Percentiles rank a stretch among this genome's conserved stretches.
Conservation (phyloP, 2,329 filamentous ascomycete species). For the Volutella citrinella region DNA sequence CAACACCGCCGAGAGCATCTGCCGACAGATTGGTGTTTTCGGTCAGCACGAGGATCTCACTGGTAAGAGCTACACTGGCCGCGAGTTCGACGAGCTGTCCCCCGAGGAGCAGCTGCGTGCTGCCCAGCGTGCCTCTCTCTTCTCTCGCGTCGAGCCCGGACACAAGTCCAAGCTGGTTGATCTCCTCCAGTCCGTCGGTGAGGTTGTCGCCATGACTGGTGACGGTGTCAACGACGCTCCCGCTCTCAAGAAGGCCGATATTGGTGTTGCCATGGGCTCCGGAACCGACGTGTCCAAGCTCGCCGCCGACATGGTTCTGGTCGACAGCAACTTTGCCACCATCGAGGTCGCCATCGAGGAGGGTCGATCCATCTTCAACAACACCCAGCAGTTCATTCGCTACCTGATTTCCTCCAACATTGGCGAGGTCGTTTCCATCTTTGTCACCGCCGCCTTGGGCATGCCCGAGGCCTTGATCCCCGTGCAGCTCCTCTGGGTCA, state of each 20-base stretch:
- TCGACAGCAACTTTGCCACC: constrained; percentile 98
- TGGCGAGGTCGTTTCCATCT: constrained; percentile 97
- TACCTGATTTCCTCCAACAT: constrained; percentile 99
- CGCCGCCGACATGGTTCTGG: constrained; percentile 96
- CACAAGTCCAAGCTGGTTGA: constrained; percentile 99
- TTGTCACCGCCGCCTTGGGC: constrained; percentile 90
- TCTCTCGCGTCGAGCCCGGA: constrained; percentile 90
- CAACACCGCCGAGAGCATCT: constrained; percentile 96
- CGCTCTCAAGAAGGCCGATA: constrained; percentile 96
- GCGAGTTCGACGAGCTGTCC: constrained; percentile 86
- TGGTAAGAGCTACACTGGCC: constrained; percentile 93
- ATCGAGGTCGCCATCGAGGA: constrained; percentile 96
- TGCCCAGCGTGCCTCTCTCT: constrained; percentile 81
- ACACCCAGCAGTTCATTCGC: constrained; percentile 98
- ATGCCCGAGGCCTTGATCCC: constrained; percentile 98
- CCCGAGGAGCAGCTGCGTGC: constrained; percentile 78
- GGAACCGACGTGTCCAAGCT: constrained; percentile 96
- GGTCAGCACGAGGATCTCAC: constrained; percentile 73
- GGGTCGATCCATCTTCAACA: constrained; percentile 98
- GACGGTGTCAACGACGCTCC: constrained; percentile 98
- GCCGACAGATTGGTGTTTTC: constrained; percentile 95
- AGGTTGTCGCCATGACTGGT: constrained; percentile 98
- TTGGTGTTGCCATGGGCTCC: constrained; percentile 97
- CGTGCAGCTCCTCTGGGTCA: constrained; percentile 97
- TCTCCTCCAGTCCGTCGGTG: constrained; percentile 84